Evolutionary conservation across 2,329 filamentous ascomycete genomes (phyloP).

Genomic region (Salinomyces thailandicus): DNA sequence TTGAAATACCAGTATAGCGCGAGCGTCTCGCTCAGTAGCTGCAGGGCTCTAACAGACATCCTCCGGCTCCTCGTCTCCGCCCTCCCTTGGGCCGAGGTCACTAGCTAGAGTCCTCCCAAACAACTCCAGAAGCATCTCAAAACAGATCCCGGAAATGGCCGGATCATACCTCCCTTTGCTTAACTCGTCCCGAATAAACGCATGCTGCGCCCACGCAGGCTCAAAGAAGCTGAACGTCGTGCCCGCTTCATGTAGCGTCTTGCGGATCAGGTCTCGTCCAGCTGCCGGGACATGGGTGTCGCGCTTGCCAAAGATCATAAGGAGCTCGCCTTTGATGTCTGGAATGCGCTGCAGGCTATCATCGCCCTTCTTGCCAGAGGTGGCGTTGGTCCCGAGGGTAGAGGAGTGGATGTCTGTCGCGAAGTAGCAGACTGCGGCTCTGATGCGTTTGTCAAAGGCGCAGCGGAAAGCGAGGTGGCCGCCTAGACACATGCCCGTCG

Average conservation of each 20-base stretch:
- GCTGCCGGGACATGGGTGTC: slow-evolving; percentile 81
- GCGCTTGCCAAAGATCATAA: slow-evolving; percentile 85
- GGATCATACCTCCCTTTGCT: slow-evolving; percentile 88
- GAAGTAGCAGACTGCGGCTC: slow-evolving; percentile 76
- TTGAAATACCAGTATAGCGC: too few relatives aligned
- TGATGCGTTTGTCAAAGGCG: slow-evolving; percentile 65
- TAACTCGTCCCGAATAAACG: slow-evolving; percentile 85
- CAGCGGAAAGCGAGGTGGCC: slow-evolving; percentile 71
- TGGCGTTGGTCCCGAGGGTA: slow-evolving; percentile 61
- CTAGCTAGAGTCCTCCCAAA: slow-evolving; percentile 69
- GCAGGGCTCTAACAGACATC: slow-evolving; percentile 33
- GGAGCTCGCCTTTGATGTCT: slow-evolving; percentile 66
- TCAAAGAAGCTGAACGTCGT: slow-evolving; percentile 75
- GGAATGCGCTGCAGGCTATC: slow-evolving; percentile 50
- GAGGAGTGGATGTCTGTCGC: slow-evolving; percentile 80
- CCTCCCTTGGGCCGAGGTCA: slow-evolving; percentile 62
- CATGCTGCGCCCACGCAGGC: slow-evolving; percentile 87
- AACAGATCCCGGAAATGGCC: slow-evolving; percentile 75
- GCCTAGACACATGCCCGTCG: slow-evolving; percentile 74
- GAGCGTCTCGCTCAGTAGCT: too few relatives aligned
- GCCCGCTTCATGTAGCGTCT: slow-evolving; percentile 66
- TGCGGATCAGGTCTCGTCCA: slow-evolving; percentile 73
- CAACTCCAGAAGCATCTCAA: slow-evolving; percentile 78
- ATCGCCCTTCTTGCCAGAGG: too few relatives aligned
- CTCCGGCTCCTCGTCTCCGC: slow-evolving; percentile 31